Evolutionary conservation across 768 basidiomycete species (phyloP), one percentile per base, ranked within the genome.

Genomic region (Boletus coccyginus): DNA sequence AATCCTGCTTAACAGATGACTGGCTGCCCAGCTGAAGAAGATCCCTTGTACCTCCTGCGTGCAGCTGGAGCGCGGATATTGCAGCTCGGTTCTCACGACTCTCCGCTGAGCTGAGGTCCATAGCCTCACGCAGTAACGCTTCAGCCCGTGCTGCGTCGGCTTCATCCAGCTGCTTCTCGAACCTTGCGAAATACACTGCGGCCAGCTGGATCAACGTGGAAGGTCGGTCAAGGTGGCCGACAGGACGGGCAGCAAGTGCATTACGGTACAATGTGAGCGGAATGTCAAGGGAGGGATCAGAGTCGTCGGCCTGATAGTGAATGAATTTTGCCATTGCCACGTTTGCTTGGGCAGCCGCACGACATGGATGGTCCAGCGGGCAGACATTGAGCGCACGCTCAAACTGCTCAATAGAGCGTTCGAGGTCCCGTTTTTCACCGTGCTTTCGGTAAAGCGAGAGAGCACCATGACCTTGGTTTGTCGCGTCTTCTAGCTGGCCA

Each of bases 291-390:
- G 52, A 43, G 14, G 39, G 5, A 24, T 19, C 45, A 19, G 19
- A 40, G 35, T 17, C 27, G 11, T 32, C 41, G 16, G 46, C 44
- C 19, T 3, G 40, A 38, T 35, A 41, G 13, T n/a, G n/a, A 7
- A 49, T n/a, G 8, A 55, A 46, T 16, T 49, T 40, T 44, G 57
- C 53, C 8, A 2, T 24, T 33, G 58, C 58, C 17, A 57, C 1
- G 17, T 59, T 59, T 31, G 58, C 47, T 3, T 42, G 45, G 9
- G 44, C 55, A 21, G 46, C 58, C 1, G 58, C 49, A 39, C 45
- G 55, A 47, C 58, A 46, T 7, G 45, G 55, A 14, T 59, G 54
- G 19, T 57, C 50, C 17, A 12, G 32, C 10, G 55, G 47, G 24
- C 58, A 59, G n/a, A 57, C 13, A 27, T 24, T 11, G 13, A 59